Evolutionary conservation across 345 rosid species (phyloP).

Genomic region (Physaria fendleri): DNA sequence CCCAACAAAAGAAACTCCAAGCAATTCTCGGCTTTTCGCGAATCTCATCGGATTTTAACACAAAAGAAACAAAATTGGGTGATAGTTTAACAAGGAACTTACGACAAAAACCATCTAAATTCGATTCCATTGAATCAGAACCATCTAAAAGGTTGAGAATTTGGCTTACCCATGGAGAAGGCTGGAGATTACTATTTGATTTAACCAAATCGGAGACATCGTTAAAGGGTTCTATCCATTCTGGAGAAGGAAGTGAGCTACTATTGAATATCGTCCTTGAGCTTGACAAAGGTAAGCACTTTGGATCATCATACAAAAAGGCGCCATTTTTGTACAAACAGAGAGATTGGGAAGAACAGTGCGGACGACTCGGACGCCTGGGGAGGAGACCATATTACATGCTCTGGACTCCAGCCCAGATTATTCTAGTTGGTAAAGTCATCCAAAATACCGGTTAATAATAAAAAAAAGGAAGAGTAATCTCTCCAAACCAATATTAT

Average conservation of each 20-base stretch:
- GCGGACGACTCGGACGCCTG: too few relatives aligned
- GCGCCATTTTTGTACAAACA: constrained; percentile 25
- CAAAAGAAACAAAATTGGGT: constrained; percentile 57
- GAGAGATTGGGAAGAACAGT: constrained; percentile 6
- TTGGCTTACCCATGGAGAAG: constrained; percentile 72
- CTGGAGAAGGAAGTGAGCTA: constrained; percentile 61
- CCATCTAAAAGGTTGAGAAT: constrained; percentile 58
- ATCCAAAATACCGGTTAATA: too few relatives aligned
- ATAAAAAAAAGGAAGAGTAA: too few relatives aligned
- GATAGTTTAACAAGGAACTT: constrained; percentile 63
- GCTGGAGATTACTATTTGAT: constrained; percentile 33
- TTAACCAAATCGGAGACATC: constrained; percentile 58
- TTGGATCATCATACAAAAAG: constrained; percentile 4
- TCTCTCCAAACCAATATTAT: too few relatives aligned
- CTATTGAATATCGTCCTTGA: constrained; percentile 32
- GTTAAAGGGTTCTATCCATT: constrained; percentile 76
- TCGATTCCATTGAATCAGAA: constrained; percentile 60
- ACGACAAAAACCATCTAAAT: constrained; percentile 46
- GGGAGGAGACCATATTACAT: too few relatives aligned
- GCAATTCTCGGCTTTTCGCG: constrained; percentile 40
- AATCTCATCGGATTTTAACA: constrained; percentile 46
- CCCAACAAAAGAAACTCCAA: constrained; percentile 66
- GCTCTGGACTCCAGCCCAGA: too few relatives aligned
- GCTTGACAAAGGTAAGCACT: constrained; percentile 5
- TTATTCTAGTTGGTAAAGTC: too few relatives aligned